Base-by-base conservation (phyloP, 805 yeast genomes). In the Pichia rugopelliculosa region DNA sequence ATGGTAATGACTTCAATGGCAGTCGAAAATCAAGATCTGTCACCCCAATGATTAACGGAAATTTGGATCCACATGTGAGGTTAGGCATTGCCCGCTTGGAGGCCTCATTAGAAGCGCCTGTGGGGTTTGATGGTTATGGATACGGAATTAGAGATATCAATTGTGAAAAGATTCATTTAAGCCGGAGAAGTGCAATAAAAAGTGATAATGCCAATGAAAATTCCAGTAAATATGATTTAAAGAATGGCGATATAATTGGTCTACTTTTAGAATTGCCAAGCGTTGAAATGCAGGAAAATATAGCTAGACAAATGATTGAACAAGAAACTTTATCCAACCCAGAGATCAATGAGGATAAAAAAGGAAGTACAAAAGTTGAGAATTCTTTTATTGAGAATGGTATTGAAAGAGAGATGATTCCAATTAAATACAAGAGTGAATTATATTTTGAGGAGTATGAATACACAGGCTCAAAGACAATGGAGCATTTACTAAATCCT, bases 101-200 rank as follows among this genome's bases (percentile, higher is more conserved):
- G 59, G 93, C 96, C 2, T 78, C 88, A 43, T 65, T 90, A 39
- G 97, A 91, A 56, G 96, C 95, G 0, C 98, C 99, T 0, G 93
- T 90, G 6, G 99, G 99, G 3, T 87, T 79, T 58, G 98, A 93
- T 64, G 91, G 89, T 0, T 93, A 89, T 66, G 91, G 96, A 0
- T 91, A 93, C 64, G 97, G 96, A 2, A 59, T 93, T 3, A 73
- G 97, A 50, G 97, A 91, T 65, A 74, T 75, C 34, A 72, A 75
- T 7, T 90, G 95, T 2, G 85, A 86, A 54, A 77, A 77, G 25
- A 73, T 93, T 22, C 95, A 93, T 53, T 66, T 84, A 39, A 82
- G 91, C 49, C 74, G 90, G 42, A 87, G 88, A 0, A 60, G 65
- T 23, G 72, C 74, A 30, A 77, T 79, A 53, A 70, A 37, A 15